Base-by-base conservation (phyloP, 176 grass and related monocot species). In the Musa troglodytarum region DNA sequence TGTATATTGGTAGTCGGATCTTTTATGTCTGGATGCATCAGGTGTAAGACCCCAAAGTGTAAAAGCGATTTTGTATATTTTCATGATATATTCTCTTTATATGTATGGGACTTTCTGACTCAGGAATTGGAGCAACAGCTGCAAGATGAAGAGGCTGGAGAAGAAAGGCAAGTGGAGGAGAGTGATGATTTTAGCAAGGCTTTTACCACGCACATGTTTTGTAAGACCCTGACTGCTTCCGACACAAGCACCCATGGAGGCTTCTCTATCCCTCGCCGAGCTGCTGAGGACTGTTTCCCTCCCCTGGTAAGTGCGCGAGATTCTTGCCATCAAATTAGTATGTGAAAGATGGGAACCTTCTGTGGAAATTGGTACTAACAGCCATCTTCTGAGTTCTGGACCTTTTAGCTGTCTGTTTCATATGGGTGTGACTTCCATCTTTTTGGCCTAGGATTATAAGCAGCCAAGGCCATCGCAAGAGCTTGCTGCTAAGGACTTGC, bases 201-300 rank as follows among this genome's bases (percentile, higher is more conserved):
- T 0, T 76, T 78, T 63, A 86, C 82, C 16, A 83, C 90, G 12
- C 93, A 92, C 54, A 97, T 97, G 93, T 97, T 97, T 82, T 97
- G 93, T 82, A 92, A 97, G 89, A 97, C 90, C 54, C 86, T 97
- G 52, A 92, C 90, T 19, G 93, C 93, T 3, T 97, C 93, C 14
- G 93, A 97, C 83, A 97, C 90, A 50, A 92, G 93, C 85, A 97
- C 83, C 72, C 90, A 97, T 79, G 93, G 87, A 15, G 93, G 93
- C 11, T 97, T 97, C 85, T 97, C 90, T 57, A 87, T 97, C 25
- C 93, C 90, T 66, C 90, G 93, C 82, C 93, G 93, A 54, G 93
- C 93, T 52, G 93, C 90, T 10, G 93, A 96, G 85, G 89, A 96
- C 74, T 96, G 93, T 84, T 96, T 96, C 82, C 89, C 90, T 69